Evolutionary conservation across 179 eudicot genomes (phyloP), one percentile per base, ranked within the genome.

Genomic region (Beta lomatogona): DNA sequence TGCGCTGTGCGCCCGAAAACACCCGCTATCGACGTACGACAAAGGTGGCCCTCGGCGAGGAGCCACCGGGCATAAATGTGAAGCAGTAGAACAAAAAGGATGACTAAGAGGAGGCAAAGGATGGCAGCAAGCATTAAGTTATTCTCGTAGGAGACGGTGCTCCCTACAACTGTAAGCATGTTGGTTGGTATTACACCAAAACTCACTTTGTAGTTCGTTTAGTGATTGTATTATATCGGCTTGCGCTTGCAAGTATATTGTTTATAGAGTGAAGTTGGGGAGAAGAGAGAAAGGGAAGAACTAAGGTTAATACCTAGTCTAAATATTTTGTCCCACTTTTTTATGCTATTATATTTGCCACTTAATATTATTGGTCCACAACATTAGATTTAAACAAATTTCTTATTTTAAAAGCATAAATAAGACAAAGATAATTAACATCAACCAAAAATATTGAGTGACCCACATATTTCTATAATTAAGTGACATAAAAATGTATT

Each of bases 21-120:
- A 14, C 71, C 57, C 5, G 76, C 71, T 36, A 79, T 55, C 12
- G 81, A 68, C 1, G 81, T 68, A 9, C 74, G 73, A 73, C 85
- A 70, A 0, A 65, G 86, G 31, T 84, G 90, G 12, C 90, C 86
- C 22, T 81, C 91, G 55, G 78, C 77, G 1, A 91, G 61, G 81
- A 92, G 91, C 91, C 90, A 88, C 28, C 84, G 85, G 50, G 94
- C 91, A 50, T 92, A 92, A n/a, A 90, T 22, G 74, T 92, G 94
- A 53, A 92, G 90, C 22, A 89, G 64, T 19, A 89, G 84, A 22
- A 91, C 92, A 60, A 92, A 91, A 74, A 91, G 81, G 75, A 91
- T 84, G 2, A 91, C 94, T 3, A 91, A 74, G 44, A 91, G 87
- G 9, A 92, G 82, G 5, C 89, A 88, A 18, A 91, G 70, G 19